A percentile compares a stretch with the other conserved stretches of the same genome.
phyloP scores from a whole-genome alignment of 768 basidiomycete genomes.

The Amanita exitialis region DNA sequence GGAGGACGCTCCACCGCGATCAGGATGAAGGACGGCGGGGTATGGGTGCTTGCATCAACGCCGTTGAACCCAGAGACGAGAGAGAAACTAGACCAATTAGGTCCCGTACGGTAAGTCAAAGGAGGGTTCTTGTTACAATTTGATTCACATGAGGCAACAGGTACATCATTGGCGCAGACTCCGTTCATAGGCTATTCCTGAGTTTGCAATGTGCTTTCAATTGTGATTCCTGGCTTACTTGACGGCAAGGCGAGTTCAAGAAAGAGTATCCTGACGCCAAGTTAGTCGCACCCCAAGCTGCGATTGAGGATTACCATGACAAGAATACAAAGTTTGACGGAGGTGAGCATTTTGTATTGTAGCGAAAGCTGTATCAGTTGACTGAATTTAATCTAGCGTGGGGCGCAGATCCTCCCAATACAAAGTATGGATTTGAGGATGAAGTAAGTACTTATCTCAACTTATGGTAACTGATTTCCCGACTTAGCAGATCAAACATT shows the following conservation, averaged over 20 bases:
- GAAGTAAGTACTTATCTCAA: conserved; percentile 27
- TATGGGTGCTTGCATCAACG: conserved; percentile 81
- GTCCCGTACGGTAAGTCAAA: conserved; percentile 50
- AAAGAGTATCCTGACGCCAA: conserved; percentile 63
- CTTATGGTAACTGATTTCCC: not conserved
- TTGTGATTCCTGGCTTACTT: conserved; percentile 3
- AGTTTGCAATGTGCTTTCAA: conserved; percentile 21
- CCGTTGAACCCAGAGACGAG: conserved; percentile 61
- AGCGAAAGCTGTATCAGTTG: not conserved
- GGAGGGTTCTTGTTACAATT: not conserved
- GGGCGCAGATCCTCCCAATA: conserved; percentile 52
- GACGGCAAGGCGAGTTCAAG: conserved; percentile 44
- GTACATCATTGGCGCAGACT: conserved; percentile 50
- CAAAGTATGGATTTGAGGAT: conserved; percentile 70
- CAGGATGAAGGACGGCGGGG: conserved; percentile 51
- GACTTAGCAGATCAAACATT: conserved; percentile 33
- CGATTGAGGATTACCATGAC: conserved; percentile 38
- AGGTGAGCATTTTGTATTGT: conserved; percentile 26
- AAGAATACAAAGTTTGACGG: conserved; percentile 50
- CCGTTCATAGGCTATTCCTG: conserved; percentile 50
- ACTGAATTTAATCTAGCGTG: conserved; percentile 27
- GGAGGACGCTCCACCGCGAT: conserved; percentile 83
- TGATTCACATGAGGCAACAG: conserved; percentile 16
- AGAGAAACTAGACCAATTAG: conserved; percentile 47
- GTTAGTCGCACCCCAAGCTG: conserved; percentile 56